These are phyloP conservation scores for Leccinellum luteum DNA, from an alignment of 768 basidiomycete species.

Conservation along the genomic window DNA sequence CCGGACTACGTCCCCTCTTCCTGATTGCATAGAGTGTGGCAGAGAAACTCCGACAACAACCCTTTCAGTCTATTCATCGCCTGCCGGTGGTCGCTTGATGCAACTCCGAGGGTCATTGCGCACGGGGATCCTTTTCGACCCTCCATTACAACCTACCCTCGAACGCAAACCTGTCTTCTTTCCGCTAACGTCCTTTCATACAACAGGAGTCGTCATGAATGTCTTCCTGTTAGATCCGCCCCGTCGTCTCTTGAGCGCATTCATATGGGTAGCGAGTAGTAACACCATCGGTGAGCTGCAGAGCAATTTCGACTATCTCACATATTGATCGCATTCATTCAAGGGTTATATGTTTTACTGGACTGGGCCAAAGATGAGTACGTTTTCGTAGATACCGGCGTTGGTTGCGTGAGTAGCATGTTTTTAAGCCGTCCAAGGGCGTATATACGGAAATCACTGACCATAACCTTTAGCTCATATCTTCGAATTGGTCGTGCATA, in stretches of 20 bases:
- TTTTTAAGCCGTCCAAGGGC: slow-evolving; percentile 1
- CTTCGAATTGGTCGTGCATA: slow-evolving; percentile 79
- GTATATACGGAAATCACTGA: slow-evolving; percentile 1
- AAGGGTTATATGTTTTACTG: slow-evolving; percentile 59
- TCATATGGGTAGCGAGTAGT: slow-evolving; percentile 59
- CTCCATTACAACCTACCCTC: slow-evolving; percentile 2
- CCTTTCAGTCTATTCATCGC: slow-evolving; percentile 9
- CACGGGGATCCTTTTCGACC: slow-evolving; percentile 10
- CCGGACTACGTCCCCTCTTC: slow-evolving; percentile 20
- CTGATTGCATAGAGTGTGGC: slow-evolving; percentile 14
- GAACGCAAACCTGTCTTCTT: slow-evolving; percentile 48
- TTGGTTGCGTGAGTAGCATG: slow-evolving; percentile 59
- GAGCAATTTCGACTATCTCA: background rate
- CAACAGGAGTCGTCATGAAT: slow-evolving; percentile 71
- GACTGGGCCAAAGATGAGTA: slow-evolving; percentile 69
- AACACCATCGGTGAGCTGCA: slow-evolving; percentile 31
- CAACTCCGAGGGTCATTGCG: slow-evolving; percentile 8
- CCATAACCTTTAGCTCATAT: slow-evolving; percentile 44
- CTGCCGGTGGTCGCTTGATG: background rate
- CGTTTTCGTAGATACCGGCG: slow-evolving; percentile 70
- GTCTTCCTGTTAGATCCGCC: slow-evolving; percentile 71
- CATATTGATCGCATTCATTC: slow-evolving; percentile 28
- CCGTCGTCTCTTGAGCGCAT: slow-evolving; percentile 58
- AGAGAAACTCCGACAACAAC: slow-evolving; percentile 13
- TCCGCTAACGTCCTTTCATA: slow-evolving; percentile 60